Evolutionary conservation across 2,329 filamentous ascomycete genomes (phyloP), one percentile per base, ranked within the genome.

Genomic region (Diaporthe helianthi): DNA sequence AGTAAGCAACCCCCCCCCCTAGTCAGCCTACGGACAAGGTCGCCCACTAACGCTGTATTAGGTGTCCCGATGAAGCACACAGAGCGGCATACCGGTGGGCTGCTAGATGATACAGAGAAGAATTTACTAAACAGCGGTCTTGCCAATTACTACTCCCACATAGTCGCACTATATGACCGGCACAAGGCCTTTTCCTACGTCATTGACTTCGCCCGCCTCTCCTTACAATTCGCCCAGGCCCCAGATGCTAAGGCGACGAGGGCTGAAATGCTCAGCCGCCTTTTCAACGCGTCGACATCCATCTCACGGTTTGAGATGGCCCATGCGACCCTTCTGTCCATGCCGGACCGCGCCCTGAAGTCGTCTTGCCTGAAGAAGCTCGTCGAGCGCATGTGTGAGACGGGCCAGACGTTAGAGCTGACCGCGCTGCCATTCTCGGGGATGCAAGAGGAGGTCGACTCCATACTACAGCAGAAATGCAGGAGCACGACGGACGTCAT

Each of bases 141-240:
- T 49, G 87, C 93, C 6, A 90, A 88, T 72, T 99, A 98, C 80
- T 97, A 97, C 79, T 89, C 91, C 51, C 96, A 99, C 78, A 87
- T 98, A 63, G 87, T 94, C 15, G 86, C 89, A 24, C 85, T 99
- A 1, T 98, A 92, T 76, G 94, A 98, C 77, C 88, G 87, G 74
- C 87, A 89, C 52, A 92, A 90, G 73, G 89, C 91, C 0, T 93
- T 92, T 78, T 92, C 92, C 1, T 92, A 92, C 75, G 93, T 97
- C 49, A 87, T 93, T 7, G 93, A 97, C 73, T 98, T 97, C 82
- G 90, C 93, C 47, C 87, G 89, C 47, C 83, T 94, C 29, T 90
- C 92, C 7, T 83, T 97, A 51, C 90, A 93, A 75, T 91, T 92
- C 71, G 76, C 84, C 31, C 78, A 79, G 47, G 73, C 72, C 44